Conservation (phyloP, 768 basidiomycete species). For the Auricularia heimuer region DNA sequence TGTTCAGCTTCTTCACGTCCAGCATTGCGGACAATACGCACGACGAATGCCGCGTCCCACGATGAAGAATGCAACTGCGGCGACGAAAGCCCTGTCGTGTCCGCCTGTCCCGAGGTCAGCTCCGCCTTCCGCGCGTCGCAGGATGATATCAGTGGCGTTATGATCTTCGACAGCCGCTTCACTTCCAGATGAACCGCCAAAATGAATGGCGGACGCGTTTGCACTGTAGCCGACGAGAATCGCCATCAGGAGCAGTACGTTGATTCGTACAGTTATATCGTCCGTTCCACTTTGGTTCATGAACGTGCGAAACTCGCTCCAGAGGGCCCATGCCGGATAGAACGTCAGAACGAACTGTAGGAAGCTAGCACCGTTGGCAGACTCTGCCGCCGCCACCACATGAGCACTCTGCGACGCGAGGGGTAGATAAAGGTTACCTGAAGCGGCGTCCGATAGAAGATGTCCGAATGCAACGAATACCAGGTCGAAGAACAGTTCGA, state of each 20-base stretch:
- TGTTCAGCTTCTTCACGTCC: no score
- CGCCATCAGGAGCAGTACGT: conserved; percentile 22
- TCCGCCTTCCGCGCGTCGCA: background rate
- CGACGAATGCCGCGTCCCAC: conserved; percentile 6
- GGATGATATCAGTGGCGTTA: background rate
- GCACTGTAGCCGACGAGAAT: conserved; percentile 24
- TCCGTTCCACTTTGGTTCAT: conserved; percentile 23
- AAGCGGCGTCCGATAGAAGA: conserved; percentile 22
- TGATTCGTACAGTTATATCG: conserved; percentile 22
- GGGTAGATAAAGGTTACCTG: background rate
- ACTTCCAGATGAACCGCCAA: conserved; percentile 4
- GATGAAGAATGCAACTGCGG: conserved; percentile 11
- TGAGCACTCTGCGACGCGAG: background rate
- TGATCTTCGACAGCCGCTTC: background rate
- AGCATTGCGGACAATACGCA: background rate
- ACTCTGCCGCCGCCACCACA: conserved; percentile 8
- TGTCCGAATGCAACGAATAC: conserved; percentile 25
- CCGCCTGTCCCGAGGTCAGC: background rate
- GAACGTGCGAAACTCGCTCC: conserved; percentile 23
- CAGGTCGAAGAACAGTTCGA: conserved; percentile 29
- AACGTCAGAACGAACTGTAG: conserved; percentile 15
- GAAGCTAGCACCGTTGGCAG: conserved; percentile 14
- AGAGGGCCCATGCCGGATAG: conserved; percentile 22
- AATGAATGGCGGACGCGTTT: conserved; percentile 22
- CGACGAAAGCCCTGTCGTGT: background rate